A percentile compares a stretch with the other conserved stretches of the same genome.
Conservation (phyloP, 306 rosid species). For the Prunus campanulata region DNA sequence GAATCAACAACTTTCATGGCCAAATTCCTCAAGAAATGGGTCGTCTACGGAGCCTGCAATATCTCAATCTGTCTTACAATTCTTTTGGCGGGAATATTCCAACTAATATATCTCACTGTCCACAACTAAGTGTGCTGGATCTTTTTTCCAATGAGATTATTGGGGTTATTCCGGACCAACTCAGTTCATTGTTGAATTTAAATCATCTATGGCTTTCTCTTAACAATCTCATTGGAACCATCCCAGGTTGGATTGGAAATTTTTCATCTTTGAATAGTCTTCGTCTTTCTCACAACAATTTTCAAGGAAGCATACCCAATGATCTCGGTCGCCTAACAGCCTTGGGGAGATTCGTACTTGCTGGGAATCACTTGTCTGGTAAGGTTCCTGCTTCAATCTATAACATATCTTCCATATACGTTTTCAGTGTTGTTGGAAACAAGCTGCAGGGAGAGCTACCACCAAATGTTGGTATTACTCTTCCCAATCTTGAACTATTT, state of each 20-base stretch:
- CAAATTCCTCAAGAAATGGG: slow-evolving; percentile 34
- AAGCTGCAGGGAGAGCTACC: slow-evolving; percentile 40
- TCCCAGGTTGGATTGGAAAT: slow-evolving; percentile 20
- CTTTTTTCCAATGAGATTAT: not conserved
- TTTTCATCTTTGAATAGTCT: not conserved
- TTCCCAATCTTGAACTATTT: slow-evolving; percentile 34
- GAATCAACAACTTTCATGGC: slow-evolving; percentile 26
- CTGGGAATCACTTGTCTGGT: slow-evolving; percentile 34
- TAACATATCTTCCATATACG: slow-evolving; percentile 1
- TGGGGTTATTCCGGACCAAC: slow-evolving; percentile 21
- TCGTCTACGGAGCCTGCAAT: not conserved
- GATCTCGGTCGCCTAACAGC: not conserved
- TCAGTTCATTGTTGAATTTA: slow-evolving; percentile 17
- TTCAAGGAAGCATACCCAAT: not conserved
- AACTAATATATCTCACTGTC: slow-evolving; percentile 30
- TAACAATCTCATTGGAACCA: slow-evolving; percentile 42
- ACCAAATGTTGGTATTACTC: slow-evolving; percentile 6
- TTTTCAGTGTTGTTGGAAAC: slow-evolving; percentile 24
- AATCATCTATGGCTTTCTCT: not conserved
- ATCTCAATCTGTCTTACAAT: slow-evolving; percentile 23
- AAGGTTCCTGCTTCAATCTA: slow-evolving; percentile 29
- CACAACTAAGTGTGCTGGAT: not conserved
- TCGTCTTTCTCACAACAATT: not conserved
- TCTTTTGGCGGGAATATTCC: slow-evolving; percentile 32
- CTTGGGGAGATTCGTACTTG: not conserved